Evolutionary conservation across 2,329 filamentous ascomycete genomes (phyloP).

Genomic region (Arthrobotrys entomopaga): DNA sequence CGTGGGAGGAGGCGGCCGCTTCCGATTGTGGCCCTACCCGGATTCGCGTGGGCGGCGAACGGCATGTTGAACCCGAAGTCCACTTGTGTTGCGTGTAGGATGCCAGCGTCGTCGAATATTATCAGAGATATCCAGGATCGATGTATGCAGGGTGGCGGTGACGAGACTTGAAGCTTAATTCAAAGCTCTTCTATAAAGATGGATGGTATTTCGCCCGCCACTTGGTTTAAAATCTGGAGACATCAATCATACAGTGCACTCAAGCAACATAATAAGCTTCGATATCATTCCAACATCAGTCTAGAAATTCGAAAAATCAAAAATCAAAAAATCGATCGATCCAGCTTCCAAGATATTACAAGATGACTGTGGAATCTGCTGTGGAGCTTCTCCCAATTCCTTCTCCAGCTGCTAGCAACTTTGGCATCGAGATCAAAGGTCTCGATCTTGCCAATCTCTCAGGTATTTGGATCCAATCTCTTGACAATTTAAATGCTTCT

Average conservation of each 20-base stretch:
- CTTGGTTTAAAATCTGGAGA: neutral
- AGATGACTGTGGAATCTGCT: conserved; percentile 47
- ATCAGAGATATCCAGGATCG: no score
- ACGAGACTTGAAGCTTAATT: no score
- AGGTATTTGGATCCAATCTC: conserved; percentile 32
- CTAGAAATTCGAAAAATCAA: no score
- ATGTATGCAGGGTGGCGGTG: no score
- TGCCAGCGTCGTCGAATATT: neutral
- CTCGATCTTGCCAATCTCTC: conserved; percentile 53
- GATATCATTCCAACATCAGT: no score
- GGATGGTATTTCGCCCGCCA: neutral
- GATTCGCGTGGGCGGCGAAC: conserved; percentile 28
- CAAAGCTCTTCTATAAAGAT: conserved; percentile 17
- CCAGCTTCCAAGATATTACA: neutral
- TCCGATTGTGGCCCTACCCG: conserved; percentile 29
- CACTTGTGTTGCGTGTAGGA: conserved; percentile 28
- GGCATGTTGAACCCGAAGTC: conserved; percentile 33
- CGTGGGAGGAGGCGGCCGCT: conserved; percentile 51
- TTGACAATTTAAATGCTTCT: neutral
- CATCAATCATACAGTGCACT: neutral
- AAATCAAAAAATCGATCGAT: no score
- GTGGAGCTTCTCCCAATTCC: conserved; percentile 51
- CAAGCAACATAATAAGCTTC: no score
- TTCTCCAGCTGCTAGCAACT: conserved; percentile 33
- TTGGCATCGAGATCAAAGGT: conserved; percentile 45